Evolutionary conservation across 495 filamentous ascomycete genomes (phyloP).

Genomic region (Cetradonia linearis): DNA sequence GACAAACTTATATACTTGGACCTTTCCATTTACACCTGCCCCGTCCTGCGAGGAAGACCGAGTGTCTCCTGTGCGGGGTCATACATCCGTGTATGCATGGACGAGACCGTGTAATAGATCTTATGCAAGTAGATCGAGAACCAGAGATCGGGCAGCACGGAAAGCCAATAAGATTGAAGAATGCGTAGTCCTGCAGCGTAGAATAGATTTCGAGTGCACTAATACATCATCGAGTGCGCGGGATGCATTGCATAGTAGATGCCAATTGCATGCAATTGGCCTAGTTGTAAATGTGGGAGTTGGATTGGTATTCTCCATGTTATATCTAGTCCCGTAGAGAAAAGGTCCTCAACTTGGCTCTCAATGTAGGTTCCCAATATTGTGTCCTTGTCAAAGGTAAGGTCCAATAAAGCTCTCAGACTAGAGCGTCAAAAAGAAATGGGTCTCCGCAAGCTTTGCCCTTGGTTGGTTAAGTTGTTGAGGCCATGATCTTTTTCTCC

Average conservation of each 20-base stretch:
- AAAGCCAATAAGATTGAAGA: not conserved
- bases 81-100: no score
- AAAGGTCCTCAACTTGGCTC: not conserved
- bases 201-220: not conserved
- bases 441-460: no score
- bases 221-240: not conserved
- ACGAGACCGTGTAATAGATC: not conserved
- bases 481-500: no score
- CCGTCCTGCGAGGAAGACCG: not conserved
- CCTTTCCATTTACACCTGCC: not conserved
- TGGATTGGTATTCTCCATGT: not conserved
- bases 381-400: no score
- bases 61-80: not conserved
- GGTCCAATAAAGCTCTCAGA: no score
- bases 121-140: not conserved
- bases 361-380: not conserved
- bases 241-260: not conserved
- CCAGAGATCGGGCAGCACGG: not conserved
- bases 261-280: not conserved
- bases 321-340: not conserved
- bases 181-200: not conserved
- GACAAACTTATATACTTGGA: not conserved
- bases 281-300: not conserved
- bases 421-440: no score
- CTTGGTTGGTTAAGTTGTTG: no score